These are phyloP conservation scores for Boletellus ananas DNA, from an alignment of 768 basidiomycete genomes.

Conservation along the genomic window DNA sequence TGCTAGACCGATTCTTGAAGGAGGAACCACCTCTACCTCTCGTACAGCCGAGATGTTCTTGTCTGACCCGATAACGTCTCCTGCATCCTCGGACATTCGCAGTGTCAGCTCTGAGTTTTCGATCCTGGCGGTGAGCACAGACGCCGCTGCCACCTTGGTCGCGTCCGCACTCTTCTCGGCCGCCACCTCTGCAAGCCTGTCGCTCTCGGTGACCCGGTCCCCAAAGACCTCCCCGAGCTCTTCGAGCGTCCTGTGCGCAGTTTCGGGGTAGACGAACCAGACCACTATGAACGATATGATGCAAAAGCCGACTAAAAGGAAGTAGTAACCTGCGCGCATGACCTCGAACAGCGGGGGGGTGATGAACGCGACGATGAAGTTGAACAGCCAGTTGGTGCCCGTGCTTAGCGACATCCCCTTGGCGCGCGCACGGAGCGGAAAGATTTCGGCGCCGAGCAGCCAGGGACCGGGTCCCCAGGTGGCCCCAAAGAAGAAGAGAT, in stretches of 20 bases:
- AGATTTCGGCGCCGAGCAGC: slow-evolving; percentile 51
- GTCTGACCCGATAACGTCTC: slow-evolving; percentile 5
- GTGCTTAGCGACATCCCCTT: slow-evolving; percentile 38
- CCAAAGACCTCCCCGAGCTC: slow-evolving; percentile 49
- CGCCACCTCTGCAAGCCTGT: slow-evolving; percentile 14
- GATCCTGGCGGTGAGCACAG: slow-evolving; percentile 13
- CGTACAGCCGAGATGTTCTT: slow-evolving; percentile 17
- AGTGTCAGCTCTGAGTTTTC: slow-evolving; percentile 28
- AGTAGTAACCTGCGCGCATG: slow-evolving; percentile 48
- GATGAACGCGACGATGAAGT: slow-evolving; percentile 43
- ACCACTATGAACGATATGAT: slow-evolving; percentile 43
- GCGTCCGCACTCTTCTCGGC: slow-evolving; percentile 13
- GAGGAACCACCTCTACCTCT: slow-evolving; percentile 15
- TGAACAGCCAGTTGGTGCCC: slow-evolving; percentile 33
- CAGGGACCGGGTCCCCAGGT: slow-evolving; percentile 56
- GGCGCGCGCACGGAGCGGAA: slow-evolving; percentile 39
- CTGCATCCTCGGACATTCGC: slow-evolving; percentile 16
- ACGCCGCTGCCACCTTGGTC: slow-evolving; percentile 8
- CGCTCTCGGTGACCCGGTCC: slow-evolving; percentile 30
- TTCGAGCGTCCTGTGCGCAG: slow-evolving; percentile 43
- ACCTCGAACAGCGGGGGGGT: slow-evolving; percentile 58
- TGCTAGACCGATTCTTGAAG: slow-evolving; percentile 1
- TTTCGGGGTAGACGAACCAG: slow-evolving; percentile 49
- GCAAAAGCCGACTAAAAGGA: slow-evolving; percentile 47
- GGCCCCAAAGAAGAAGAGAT: slow-evolving; percentile 56